phyloP scores from a whole-genome alignment of 768 basidiomycete genomes.

The Artomyces pyxidatus region DNA sequence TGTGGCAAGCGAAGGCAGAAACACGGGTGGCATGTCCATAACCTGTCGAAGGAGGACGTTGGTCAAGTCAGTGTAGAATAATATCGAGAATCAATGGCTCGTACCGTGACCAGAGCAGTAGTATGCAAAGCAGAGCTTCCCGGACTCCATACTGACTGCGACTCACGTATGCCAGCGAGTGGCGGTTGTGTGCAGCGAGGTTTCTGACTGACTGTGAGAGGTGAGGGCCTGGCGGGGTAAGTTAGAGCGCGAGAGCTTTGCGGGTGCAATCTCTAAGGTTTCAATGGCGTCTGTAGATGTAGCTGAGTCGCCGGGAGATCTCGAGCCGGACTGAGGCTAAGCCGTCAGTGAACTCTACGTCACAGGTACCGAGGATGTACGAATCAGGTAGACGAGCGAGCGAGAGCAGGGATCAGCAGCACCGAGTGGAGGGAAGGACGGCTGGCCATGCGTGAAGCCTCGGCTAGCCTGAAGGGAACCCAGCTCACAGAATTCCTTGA shows the following conservation, averaged over 20 bases:
- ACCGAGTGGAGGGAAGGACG: no score
- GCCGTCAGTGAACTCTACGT: no score
- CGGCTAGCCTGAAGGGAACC: no score
- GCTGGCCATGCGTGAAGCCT: no score
- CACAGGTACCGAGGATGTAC: no score
- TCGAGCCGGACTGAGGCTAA: no score
- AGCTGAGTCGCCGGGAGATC: no score
- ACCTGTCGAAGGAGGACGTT: constrained; percentile 34
- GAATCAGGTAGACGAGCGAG: no score
- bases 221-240: not conserved
- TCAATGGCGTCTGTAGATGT: no score
- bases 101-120: constrained; percentile 73
- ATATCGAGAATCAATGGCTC: constrained; percentile 12
- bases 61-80: not conserved
- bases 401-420: no score
- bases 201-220: not conserved
- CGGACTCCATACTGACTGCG: not conserved
- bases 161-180: not conserved
- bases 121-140: constrained; percentile 41
- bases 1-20: constrained; percentile 58
- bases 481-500: no score
- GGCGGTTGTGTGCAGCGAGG: not conserved
- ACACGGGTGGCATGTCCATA: constrained; percentile 83
- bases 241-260: not conserved
- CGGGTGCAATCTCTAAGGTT: no score